Conservation (phyloP, 179 eudicot species). For the Beta macrorhiza region DNA sequence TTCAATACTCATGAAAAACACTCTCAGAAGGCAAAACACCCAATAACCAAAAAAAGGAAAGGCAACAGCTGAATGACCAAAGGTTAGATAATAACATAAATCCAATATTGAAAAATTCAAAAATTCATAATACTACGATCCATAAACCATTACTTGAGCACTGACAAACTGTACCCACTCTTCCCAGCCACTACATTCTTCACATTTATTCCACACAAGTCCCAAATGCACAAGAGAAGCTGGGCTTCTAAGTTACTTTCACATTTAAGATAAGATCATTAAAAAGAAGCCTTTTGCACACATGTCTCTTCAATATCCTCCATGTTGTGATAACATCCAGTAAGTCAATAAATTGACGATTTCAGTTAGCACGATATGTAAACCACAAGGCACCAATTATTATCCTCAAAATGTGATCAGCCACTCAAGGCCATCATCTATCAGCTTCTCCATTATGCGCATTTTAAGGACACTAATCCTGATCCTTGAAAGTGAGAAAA, state of each 20-base stretch:
- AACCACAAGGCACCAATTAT: slow-evolving; percentile 26
- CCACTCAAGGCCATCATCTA: slow-evolving; percentile 31
- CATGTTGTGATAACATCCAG: slow-evolving; percentile 22
- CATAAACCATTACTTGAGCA: slow-evolving; percentile 29
- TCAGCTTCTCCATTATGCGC: slow-evolving; percentile 22
- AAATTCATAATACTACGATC: slow-evolving; percentile 21
- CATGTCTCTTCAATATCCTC: slow-evolving; percentile 19
- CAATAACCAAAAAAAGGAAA: slow-evolving; percentile 16
- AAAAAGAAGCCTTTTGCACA: slow-evolving; percentile 22
- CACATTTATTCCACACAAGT: slow-evolving; percentile 22
- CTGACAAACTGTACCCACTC: slow-evolving; percentile 27
- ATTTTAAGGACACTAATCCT: slow-evolving; percentile 18
- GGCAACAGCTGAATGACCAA: slow-evolving; percentile 21
- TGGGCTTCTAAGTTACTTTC: slow-evolving; percentile 20
- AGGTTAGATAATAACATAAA: slow-evolving; percentile 24
- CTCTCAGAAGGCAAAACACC: slow-evolving; percentile 23
- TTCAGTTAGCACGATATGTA: slow-evolving; percentile 15
- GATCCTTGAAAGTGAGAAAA: slow-evolving; percentile 8
- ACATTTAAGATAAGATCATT: slow-evolving; percentile 19
- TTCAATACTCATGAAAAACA: slow-evolving; percentile 10
- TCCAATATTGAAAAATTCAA: slow-evolving; percentile 27
- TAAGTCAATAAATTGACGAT: slow-evolving; percentile 7
- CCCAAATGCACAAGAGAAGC: slow-evolving; percentile 28
- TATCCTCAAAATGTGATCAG: slow-evolving; percentile 28
- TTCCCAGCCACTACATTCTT: slow-evolving; percentile 25